Conservation (phyloP, 164 flowering plant genomes). For the Aristolochia fimbriata region DNA sequence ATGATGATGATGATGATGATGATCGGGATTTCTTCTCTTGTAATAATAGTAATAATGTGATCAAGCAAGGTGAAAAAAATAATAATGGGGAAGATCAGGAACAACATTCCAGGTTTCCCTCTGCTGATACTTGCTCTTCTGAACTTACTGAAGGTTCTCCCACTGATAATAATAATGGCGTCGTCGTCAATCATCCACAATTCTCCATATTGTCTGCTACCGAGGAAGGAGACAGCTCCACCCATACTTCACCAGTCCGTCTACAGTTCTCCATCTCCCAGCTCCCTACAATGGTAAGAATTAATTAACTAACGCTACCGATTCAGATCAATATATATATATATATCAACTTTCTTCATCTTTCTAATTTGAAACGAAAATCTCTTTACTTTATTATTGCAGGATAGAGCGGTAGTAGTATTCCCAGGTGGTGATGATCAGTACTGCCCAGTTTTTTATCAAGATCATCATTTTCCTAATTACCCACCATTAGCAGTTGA, state of each 20-base stretch:
- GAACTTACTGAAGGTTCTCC: not conserved
- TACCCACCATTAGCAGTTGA: constrained; percentile 3
- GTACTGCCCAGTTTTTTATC: too few relatives aligned
- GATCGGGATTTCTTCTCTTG: not conserved
- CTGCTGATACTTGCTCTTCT: not conserved
- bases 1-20: constrained; percentile 1
- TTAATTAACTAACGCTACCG: too few relatives aligned
- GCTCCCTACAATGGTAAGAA: not conserved
- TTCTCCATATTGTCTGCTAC: not conserved
- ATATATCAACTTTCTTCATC: too few relatives aligned
- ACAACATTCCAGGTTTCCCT: constrained; percentile 1
- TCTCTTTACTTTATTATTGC: too few relatives aligned
- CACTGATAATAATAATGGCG: constrained; percentile 5
- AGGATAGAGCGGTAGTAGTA: not conserved
- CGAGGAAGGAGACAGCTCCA: constrained; percentile 4
- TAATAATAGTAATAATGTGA: too few relatives aligned
- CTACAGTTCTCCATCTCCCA: not conserved
- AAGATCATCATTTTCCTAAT: not conserved
- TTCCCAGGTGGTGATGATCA: too few relatives aligned
- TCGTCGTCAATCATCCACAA: not conserved
- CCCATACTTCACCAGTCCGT: not conserved
- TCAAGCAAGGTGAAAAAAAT: not conserved
- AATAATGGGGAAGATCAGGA: not conserved
- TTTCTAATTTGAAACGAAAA: too few relatives aligned
- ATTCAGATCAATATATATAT: too few relatives aligned